Evolutionary conservation across 2,329 filamentous ascomycete species (phyloP), one percentile per base, ranked within the genome.

Genomic region (Colletotrichum liriopes): DNA sequence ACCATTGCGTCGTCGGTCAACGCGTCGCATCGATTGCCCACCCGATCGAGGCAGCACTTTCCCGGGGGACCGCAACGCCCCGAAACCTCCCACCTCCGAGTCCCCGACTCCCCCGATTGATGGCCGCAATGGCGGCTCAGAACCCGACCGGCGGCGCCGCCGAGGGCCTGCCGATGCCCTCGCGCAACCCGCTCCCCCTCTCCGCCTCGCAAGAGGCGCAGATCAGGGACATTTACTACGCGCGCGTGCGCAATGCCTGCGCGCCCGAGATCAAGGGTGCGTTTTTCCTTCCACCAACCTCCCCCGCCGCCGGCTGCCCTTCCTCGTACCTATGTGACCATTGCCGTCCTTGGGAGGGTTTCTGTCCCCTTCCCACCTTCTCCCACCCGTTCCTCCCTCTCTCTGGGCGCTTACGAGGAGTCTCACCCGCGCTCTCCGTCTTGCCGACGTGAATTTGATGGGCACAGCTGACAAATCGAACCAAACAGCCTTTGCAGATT

Each of bases 401-500:
- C 23, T 16, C 26, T 51, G n/a, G 2, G 41, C 20, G 18, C 12
- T 32, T 16, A 6, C 29, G 18, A 39, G 35, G 9, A 45, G 32
- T 2, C 14, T 20, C 23, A 37, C 47, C 49, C 23, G 47, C 26
- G 26, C 26, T 20, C 29, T n/a, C 62, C 20, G 32, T 14, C 51
- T 32, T 37, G 18, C n/a, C 59, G 32, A 54, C 9, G 5, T 39
- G 20, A 11, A 37, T n/a, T 51, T 20, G 32, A 26, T 18, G n/a
- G 41, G 45, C n/a, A 14, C 11, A 32, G 23, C 39, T 61, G 29
- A 68, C 45, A 16, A 49, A 63, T 65, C 18, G 12, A 11, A 18
- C 26, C 9, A n/a, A 55, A 64, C 77, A 98, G 96, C 93, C 73
- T 99, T 99, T 81, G 96, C 96, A 70, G 91, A 93, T 76, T 99